A percentile compares a stretch with the other conserved stretches of the same genome.
Conservation (phyloP, 768 basidiomycete genomes). For the Podaxis pistillaris region DNA sequence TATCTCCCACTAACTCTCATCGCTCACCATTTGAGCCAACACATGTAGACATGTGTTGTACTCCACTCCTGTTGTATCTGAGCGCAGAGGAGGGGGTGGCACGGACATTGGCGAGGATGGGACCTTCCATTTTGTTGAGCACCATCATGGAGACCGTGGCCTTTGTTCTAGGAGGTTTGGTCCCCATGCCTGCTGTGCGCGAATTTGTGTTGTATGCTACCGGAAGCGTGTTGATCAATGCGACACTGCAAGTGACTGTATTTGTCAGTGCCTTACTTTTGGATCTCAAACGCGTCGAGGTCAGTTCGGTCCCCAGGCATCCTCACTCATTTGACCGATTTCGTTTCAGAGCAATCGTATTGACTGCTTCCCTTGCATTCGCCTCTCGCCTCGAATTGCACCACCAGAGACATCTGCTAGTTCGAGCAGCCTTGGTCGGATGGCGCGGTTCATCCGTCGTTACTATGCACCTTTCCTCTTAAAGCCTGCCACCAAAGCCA, state of each 20-base stretch:
- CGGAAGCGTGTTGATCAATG: constrained; percentile 91
- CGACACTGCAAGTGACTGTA: constrained; percentile 88
- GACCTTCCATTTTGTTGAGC: constrained; percentile 91
- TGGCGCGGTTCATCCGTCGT: constrained; percentile 82
- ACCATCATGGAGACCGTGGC: constrained; percentile 90
- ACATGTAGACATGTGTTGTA: constrained; percentile 61
- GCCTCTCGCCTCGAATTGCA: constrained; percentile 72
- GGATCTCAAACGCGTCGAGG: constrained; percentile 85
- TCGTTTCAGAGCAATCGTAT: constrained; percentile 69
- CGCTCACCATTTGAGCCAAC: constrained; percentile 59
- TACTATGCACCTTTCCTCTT: constrained; percentile 89
- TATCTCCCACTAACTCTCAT: constrained; percentile 46
- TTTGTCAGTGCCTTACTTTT: constrained; percentile 85
- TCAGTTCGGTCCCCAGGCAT: constrained; percentile 32
- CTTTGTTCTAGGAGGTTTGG: constrained; percentile 91
- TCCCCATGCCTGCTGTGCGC: constrained; percentile 98
- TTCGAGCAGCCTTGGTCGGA: constrained; percentile 53
- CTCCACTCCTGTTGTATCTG: constrained; percentile 65
- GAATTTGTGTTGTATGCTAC: constrained; percentile 99
- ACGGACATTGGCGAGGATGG: constrained; percentile 88
- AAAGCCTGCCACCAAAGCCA: constrained; percentile 70
- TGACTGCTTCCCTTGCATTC: constrained; percentile 92
- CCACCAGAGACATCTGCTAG: constrained; percentile 57
- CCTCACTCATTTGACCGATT: constrained; percentile 3
- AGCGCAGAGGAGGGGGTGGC: constrained; percentile 89